Conservation (phyloP, 2,329 filamentous ascomycete genomes). For the Sporothrix luriei region DNA sequence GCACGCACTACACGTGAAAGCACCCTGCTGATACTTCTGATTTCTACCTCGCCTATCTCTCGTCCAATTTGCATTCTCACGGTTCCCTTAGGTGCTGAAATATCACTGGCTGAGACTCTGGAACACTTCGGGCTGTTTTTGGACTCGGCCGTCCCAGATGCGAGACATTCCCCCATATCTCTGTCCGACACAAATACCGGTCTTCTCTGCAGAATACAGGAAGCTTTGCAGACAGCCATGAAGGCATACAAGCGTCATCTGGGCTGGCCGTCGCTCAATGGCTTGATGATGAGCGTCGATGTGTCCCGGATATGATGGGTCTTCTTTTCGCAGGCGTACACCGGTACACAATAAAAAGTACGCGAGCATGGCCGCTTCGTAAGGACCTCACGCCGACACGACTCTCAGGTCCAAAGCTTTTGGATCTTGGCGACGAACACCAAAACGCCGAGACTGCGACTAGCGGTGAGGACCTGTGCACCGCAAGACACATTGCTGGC, state of each 20-base stretch:
- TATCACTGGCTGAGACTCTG: background rate
- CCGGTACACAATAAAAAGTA: background rate
- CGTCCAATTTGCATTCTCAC: background rate
- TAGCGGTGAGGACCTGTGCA: slow-evolving; percentile 1
- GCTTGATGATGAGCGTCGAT: no score
- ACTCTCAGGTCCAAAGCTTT: background rate
- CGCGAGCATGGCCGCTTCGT: background rate
- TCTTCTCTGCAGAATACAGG: no score
- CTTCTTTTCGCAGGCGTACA: background rate
- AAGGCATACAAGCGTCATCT: no score
- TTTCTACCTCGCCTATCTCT: background rate
- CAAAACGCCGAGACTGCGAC: background rate
- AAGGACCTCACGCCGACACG: slow-evolving; percentile 9
- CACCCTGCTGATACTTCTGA: background rate
- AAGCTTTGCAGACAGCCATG: background rate
- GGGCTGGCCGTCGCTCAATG: background rate
- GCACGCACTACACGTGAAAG: background rate
- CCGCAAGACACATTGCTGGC: background rate
- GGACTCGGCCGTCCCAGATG: slow-evolving; percentile 15
- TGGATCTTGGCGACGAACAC: background rate
- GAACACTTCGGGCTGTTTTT: slow-evolving; percentile 8
- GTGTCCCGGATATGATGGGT: slow-evolving; percentile 6
- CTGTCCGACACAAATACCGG: background rate
- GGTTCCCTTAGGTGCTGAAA: background rate
- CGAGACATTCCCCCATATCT: slow-evolving; percentile 9